Conservation (phyloP, 352 stramenopile species). For the Thalassiosira livingstoniorum region DNA sequence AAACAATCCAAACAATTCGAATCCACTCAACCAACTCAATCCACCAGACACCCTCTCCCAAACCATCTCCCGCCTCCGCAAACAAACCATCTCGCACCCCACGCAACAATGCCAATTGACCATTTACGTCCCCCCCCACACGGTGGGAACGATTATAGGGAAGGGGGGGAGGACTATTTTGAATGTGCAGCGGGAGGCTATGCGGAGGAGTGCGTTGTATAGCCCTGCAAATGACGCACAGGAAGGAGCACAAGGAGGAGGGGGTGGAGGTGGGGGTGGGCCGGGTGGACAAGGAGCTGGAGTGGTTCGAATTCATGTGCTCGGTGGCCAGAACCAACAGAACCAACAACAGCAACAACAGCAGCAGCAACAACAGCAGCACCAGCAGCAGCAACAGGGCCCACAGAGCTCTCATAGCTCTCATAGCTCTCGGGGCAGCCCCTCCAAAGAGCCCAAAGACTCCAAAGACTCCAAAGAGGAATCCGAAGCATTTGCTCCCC, state of each 20-base stretch:
- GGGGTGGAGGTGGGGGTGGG: no score
- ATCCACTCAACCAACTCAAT: neutral
- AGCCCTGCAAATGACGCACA: no score
- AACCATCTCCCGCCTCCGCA: constrained; percentile 29
- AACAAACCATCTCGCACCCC: constrained; percentile 53
- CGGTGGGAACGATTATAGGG: constrained; percentile 80
- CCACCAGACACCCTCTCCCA: constrained; percentile 18
- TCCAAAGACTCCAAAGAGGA: neutral
- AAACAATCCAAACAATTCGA: neutral
- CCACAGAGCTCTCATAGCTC: neutral
- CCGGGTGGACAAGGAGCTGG: constrained; percentile 37
- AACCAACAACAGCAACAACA: constrained; percentile 1
- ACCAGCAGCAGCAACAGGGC: neutral
- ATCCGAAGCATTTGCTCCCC: neutral
- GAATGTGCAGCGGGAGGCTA: constrained; percentile 74
- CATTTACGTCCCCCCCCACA: constrained; percentile 76
- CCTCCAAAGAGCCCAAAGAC: neutral
- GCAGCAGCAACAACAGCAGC: neutral
- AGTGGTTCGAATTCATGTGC: constrained; percentile 45
- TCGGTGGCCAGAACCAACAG: no score
- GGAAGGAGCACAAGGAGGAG: no score
- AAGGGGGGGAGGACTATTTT: constrained; percentile 70
- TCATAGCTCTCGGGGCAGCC: neutral
- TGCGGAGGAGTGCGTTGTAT: constrained; percentile 40
- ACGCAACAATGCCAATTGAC: constrained; percentile 60